Evolutionary conservation across 768 basidiomycete species (phyloP), one percentile per base, ranked within the genome.

Genomic region (Thelephora ganbajun): DNA sequence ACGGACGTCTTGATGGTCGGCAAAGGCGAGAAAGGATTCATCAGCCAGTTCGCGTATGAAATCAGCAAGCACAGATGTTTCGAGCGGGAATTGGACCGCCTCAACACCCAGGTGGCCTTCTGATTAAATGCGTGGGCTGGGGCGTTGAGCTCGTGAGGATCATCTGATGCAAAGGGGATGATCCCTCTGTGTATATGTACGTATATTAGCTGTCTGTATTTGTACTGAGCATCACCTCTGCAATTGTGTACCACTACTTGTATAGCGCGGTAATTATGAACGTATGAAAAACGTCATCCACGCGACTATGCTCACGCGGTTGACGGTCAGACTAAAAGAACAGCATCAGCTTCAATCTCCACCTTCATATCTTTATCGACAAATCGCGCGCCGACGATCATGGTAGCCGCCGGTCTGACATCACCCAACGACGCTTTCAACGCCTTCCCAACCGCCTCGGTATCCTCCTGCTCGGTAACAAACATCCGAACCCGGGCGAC

Each of bases 41-140:
- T 70, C 7, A 63, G 72, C 18, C 76, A 69, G 54, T 81, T 83
- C 53, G 74, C 73, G 0, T 72, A 66, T 48, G 76, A 79, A 52
- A 66, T 83, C 46, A 82, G 79, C 64, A 69, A 76, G 62, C 82
- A 83, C 52, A 66, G 80, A 35, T 80, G 77, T 56, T 83, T 67
- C 55, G 66, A 76, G 43, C 71, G 81, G 5, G 82, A 84, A 61
- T 42, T 68, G 52, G 73, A 77, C 22, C 79, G 79, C 5, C 61
- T 84, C 51, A 68, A 68, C 0, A 55, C 58, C 37, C 66, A 65
- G 56, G 69, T 83, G 20, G 78, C 80, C 11, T 73, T 60, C 49
- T 72, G 48, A 64, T 41, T 41, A 11, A n/a, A 41, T 11, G 11
- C 2, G 12, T 41, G 13, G 43, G n/a, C n/a, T n/a, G n/a, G n/a